phyloP scores from a whole-genome alignment of 2,329 filamentous ascomycete species.

The Hypoxylon sp. region DNA sequence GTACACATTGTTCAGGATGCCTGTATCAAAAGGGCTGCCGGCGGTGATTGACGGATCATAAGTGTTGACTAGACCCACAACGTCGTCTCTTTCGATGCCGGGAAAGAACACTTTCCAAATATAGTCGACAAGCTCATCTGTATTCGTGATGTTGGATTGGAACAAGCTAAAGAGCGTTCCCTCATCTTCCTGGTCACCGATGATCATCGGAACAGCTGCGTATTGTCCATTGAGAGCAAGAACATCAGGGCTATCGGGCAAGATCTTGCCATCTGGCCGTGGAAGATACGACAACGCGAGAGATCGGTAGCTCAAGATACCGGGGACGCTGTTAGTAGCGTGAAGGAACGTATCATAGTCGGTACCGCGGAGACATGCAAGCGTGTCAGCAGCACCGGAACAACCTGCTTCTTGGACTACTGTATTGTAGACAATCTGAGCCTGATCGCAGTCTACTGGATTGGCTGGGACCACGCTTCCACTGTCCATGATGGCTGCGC shows the following conservation, averaged over 20 bases:
- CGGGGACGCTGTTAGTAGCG: slow-evolving; percentile 78
- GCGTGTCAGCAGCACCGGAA: slow-evolving; percentile 65
- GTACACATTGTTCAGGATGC: slow-evolving; percentile 76
- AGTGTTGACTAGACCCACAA: slow-evolving; percentile 69
- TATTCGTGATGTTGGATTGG: slow-evolving; percentile 76
- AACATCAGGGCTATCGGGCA: slow-evolving; percentile 73
- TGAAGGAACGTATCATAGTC: slow-evolving; percentile 72
- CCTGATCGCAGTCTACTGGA: slow-evolving; percentile 74
- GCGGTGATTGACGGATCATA: slow-evolving; percentile 70
- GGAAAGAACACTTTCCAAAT: slow-evolving; percentile 72
- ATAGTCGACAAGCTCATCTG: slow-evolving; percentile 71
- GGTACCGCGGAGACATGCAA: slow-evolving; percentile 74
- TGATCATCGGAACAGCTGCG: slow-evolving; percentile 72
- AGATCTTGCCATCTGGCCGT: slow-evolving; percentile 75
- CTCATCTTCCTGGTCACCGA: slow-evolving; percentile 84
- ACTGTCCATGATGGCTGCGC: slow-evolving; percentile 82
- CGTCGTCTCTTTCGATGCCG: slow-evolving; percentile 62
- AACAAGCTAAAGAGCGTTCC: slow-evolving; percentile 80
- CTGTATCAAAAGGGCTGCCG: slow-evolving; percentile 80
- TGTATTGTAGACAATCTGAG: slow-evolving; percentile 73
- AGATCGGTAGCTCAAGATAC: slow-evolving; percentile 74
- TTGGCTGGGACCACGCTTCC: slow-evolving; percentile 73
- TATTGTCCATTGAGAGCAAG: slow-evolving; percentile 67
- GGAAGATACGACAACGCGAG: slow-evolving; percentile 81
- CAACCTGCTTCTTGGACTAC: slow-evolving; percentile 75